Conservation (phyloP, 75 land plant species). For the Larix kaempferi region DNA sequence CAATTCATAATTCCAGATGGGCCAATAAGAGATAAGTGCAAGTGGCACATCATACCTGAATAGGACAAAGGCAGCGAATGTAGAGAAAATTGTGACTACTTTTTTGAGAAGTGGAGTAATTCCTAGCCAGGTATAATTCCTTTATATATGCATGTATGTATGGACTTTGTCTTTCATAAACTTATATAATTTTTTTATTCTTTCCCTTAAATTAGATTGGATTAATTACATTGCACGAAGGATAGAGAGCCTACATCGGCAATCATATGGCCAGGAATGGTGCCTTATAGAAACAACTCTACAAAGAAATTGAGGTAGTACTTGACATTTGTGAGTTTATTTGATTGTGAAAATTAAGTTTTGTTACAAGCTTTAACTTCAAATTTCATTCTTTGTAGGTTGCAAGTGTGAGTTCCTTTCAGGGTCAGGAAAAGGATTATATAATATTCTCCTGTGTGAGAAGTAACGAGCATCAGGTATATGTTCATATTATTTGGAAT, state of each 20-base stretch:
- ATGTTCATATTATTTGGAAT: neutral
- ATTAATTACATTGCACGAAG: constrained; percentile 98
- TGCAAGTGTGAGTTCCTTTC: constrained; percentile 99
- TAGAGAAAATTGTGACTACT: constrained; percentile 96
- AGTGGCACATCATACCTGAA: constrained; percentile 96
- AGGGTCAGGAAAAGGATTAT: constrained; percentile 97
- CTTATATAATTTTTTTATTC: neutral
- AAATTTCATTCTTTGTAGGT: constrained; percentile 46
- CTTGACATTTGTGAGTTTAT: neutral
- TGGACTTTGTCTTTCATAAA: neutral
- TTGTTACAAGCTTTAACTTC: neutral
- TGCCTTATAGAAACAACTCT: constrained; percentile 83
- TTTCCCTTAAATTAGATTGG: constrained; percentile 65
- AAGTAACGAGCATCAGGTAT: constrained; percentile 98
- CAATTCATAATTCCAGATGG: constrained; percentile 58
- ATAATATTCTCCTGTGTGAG: constrained; percentile 97
- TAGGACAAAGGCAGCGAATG: constrained; percentile 97
- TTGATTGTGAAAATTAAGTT: neutral
- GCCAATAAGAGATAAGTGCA: constrained; percentile 98
- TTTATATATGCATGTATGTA: neutral
- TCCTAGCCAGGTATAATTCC: constrained; percentile 74
- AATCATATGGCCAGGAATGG: constrained; percentile 99
- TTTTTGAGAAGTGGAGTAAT: constrained; percentile 96
- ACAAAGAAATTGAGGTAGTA: constrained; percentile 97
- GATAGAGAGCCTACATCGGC: constrained; percentile 97